Conservation (phyloP, 2,329 filamentous ascomycete species). For the Hymenoscyphus albidus region DNA sequence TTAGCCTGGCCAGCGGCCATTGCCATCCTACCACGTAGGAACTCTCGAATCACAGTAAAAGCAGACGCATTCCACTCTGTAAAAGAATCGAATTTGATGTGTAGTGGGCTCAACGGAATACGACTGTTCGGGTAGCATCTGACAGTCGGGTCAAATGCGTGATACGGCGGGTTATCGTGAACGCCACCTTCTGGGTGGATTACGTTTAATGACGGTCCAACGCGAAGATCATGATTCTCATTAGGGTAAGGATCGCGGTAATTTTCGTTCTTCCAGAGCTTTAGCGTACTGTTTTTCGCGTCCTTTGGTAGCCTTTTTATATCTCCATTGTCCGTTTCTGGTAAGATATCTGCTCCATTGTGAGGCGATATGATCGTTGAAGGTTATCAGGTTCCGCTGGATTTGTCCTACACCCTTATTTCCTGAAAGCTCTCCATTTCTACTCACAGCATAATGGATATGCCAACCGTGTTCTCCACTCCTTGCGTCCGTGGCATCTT, state of each 20-base stretch:
- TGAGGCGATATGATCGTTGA: conserved; percentile 10
- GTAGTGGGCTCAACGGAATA: conserved; percentile 13
- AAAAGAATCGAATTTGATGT: conserved; percentile 10
- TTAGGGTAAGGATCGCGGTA: conserved; percentile 13
- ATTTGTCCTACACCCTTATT: conserved; percentile 12
- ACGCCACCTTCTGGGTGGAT: conserved; percentile 7
- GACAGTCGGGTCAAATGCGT: not conserved
- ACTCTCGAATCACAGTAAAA: conserved; percentile 8
- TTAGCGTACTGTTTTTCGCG: not conserved
- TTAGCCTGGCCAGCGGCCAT: too few species aligned
- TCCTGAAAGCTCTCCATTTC: not conserved
- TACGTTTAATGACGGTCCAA: conserved; percentile 16
- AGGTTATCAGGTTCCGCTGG: conserved; percentile 19
- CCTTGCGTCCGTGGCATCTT: not conserved
- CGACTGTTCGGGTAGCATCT: conserved; percentile 13
- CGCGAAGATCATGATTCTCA: conserved; percentile 9
- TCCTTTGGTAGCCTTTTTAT: not conserved
- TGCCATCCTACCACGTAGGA: conserved; percentile 12
- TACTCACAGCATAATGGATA: conserved; percentile 11
- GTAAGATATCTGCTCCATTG: conserved; percentile 12
- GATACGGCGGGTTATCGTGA: not conserved
- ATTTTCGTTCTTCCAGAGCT: conserved; percentile 6
- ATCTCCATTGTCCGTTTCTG: conserved; percentile 12
- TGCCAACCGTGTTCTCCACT: not conserved
- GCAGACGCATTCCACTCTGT: conserved; percentile 6